Percentiles rank a stretch among this genome's conserved stretches.
Conservation (phyloP, 192 early-diverging fungal species). For the Umbelopsis ramanniana region DNA sequence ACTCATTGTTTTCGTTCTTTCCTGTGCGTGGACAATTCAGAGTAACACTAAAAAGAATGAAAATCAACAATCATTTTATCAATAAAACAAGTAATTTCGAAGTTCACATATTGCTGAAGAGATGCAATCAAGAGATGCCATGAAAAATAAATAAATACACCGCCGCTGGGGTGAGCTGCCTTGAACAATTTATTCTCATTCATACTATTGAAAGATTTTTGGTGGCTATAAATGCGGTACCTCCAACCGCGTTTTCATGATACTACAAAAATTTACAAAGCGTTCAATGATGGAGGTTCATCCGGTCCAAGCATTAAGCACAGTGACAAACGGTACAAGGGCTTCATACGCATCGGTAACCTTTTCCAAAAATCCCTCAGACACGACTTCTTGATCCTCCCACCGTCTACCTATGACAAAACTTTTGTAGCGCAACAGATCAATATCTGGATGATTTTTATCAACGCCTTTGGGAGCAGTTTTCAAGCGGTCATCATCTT, state of each 20-base stretch:
- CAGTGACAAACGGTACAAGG: constrained; percentile 53
- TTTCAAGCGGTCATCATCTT: constrained; percentile 48
- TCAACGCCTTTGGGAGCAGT: constrained; percentile 56
- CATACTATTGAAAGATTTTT: too few relatives aligned
- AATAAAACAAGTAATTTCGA: too few relatives aligned
- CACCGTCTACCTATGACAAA: constrained; percentile 54
- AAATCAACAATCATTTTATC: too few relatives aligned
- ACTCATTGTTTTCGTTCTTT: neutral
- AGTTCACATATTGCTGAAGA: too few relatives aligned
- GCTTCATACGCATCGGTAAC: constrained; percentile 52
- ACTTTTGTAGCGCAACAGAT: constrained; percentile 53
- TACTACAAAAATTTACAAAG: neutral
- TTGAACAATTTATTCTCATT: too few relatives aligned
- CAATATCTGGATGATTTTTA: constrained; percentile 60
- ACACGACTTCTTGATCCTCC: constrained; percentile 55
- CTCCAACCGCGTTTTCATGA: too few relatives aligned
- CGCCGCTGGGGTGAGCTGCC: too few relatives aligned
- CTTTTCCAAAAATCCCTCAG: constrained; percentile 52
- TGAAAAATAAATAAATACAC: too few relatives aligned
- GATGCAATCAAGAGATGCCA: too few relatives aligned
- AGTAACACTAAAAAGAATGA: too few relatives aligned
- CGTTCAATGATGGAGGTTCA: neutral
- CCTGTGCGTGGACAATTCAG: too few relatives aligned
- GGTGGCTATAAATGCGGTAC: too few relatives aligned
- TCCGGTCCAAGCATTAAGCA: constrained; percentile 56